Conservation (phyloP, 768 basidiomycete species). For the Tricholoma hemisulphureum region DNA sequence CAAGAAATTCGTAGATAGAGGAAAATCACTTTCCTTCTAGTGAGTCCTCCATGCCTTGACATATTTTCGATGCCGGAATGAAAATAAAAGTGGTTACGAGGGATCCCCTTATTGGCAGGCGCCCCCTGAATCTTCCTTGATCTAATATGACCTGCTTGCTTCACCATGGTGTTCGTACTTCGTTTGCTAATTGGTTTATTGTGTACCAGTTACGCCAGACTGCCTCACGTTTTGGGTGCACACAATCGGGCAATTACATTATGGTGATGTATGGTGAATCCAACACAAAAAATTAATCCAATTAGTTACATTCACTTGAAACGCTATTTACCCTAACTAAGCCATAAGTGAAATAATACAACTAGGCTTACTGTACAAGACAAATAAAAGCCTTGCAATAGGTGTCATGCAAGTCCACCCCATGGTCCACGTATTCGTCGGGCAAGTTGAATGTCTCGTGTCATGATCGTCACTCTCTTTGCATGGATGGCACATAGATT, state of each 20-base stretch:
- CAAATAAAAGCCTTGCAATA: conserved; percentile 6
- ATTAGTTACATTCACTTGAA: conserved; percentile 8
- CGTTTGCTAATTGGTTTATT: background rate
- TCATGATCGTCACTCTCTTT: conserved; percentile 98
- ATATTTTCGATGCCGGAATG: conserved; percentile 41
- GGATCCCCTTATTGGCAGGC: conserved; percentile 55
- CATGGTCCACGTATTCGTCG: conserved; percentile 91
- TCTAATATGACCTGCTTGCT: conserved; percentile 79
- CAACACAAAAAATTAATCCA: background rate
- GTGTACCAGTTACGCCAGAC: background rate
- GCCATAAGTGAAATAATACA: conserved; percentile 12
- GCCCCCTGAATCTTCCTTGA: conserved; percentile 74
- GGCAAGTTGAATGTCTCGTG: conserved; percentile 94
- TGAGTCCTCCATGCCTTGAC: conserved; percentile 16
- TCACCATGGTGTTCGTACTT: background rate
- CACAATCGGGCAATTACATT: no score
- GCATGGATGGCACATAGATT: conserved; percentile 98
- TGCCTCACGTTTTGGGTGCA: background rate
- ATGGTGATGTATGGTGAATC: background rate
- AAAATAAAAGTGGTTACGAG: conserved; percentile 76
- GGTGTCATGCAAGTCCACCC: conserved; percentile 61
- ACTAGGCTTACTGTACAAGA: conserved; percentile 5
- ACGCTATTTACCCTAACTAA: conserved; percentile 10
- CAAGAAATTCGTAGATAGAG: conserved; percentile 12
- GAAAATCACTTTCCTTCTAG: conserved; percentile 14